Base-by-base conservation (phyloP, 2,329 filamentous ascomycete species). In the Penicillium sp. region DNA sequence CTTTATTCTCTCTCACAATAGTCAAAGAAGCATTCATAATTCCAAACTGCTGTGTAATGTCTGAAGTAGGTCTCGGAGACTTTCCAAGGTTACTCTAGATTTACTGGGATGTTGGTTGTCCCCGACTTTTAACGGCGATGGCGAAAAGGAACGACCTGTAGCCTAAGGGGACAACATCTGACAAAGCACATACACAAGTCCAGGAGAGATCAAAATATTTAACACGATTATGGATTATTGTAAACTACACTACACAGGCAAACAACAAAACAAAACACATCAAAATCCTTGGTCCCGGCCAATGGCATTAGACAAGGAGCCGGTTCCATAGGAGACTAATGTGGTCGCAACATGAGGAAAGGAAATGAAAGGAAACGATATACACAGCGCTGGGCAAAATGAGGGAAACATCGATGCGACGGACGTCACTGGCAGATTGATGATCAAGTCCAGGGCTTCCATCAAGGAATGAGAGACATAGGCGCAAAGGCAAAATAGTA, bases 171-270 rank as follows among this genome's bases (percentile, higher is more conserved):
- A 5, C 12, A 33, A 33, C 29, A 31, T 12, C 10, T 31, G 12
- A 13, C 31, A 33, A 33, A 5, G 31, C 31, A 15, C 5, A 33
- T 33, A 15, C 12, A 33, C 31, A 33, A 33, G 12, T 15, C 12
- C 31, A 23, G 23, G 31, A 35, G 7, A 35, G 2, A 48, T 25
- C 19, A 33, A 27, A 48, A 29, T 48, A 48, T 48, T 39, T 27
- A 27, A 48, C 55, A 48, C 27, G 13, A 62, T 62, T 65, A 62
- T 61, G 49, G 41, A 43, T 62, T 54, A 62, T 62, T 53, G 49
- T 63, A 57, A 61, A 49, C 57, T 65, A 66, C 61, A 63, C 60
- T 62, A 65, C 59, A 66, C 60, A 53, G 21, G 35, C 38, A 41
- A 42, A 59, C 15, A 19, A 42, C 17, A 35, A 35, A 29, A 36